Evolutionary conservation across 108 stramenopile species (phyloP), one percentile per base, ranked within the genome.

Genomic region (Skeletonema costatum): DNA sequence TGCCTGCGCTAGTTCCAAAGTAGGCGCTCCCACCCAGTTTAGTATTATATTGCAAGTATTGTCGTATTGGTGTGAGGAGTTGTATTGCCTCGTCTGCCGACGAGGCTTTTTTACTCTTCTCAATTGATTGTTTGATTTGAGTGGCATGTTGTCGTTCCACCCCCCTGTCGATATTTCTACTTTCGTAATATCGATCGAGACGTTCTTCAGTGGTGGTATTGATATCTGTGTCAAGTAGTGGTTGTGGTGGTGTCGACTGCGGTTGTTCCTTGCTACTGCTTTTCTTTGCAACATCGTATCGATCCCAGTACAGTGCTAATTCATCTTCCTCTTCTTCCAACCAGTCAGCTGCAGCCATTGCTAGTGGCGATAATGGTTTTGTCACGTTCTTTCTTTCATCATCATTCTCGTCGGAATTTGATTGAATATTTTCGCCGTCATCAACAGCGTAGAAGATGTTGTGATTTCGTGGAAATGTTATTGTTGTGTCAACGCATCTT

Each of bases 301-400:
- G 67, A 70, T 75, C 58, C 74, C 74, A 75, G 21, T 75, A 75
- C 17, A 25, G 9, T 14, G 29, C 30, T 29, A 75, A 32, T 39
- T 75, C 68, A 39, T 74, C 73, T 5, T 74, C 48, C 31, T 74
- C 73, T 7, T 74, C 73, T 32, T 74, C 73, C 25, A 74, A 32
- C 73, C 73, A 74, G 31, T 74, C 73, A 53, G 73, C 73, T 13
- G 73, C 73, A 32, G 73, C 73, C 73, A 74, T 74, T 17, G 73
- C 73, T 12, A 74, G 9, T 2, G 35, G 73, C 16, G 73, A 74
- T 32, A 9, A 31, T 29, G 66, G 31, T 36, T 74, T 74, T 17
- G 6, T 8, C 17, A 25, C 38, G 30, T 67, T 46, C 11, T 67
- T 32, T 29, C 10, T 4, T 29, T 19, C 53, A 0, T 19, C 10